These are phyloP conservation scores for Mycena vitilis DNA, from an alignment of 768 basidiomycete species.

Conservation along the genomic window DNA sequence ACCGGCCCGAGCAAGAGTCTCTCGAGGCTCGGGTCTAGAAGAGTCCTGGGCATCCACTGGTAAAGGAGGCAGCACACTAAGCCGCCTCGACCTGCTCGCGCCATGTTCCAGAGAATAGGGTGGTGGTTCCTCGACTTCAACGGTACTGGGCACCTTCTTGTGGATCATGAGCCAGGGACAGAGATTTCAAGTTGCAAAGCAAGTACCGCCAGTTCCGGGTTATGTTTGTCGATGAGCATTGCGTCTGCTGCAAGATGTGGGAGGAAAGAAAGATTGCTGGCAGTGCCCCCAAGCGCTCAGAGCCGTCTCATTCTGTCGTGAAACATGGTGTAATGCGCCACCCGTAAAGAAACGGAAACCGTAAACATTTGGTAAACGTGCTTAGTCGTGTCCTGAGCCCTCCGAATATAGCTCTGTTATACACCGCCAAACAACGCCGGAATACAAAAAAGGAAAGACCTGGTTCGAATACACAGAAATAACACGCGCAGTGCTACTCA, in stretches of 20 bases:
- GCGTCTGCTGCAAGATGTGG: too few species aligned
- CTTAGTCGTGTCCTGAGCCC: too few species aligned
- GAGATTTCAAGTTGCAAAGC: not conserved
- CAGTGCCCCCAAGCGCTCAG: too few species aligned
- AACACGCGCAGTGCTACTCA: not conserved
- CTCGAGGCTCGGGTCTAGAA: not conserved
- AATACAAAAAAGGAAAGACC: too few species aligned
- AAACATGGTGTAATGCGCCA: too few species aligned
- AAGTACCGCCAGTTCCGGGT: not conserved
- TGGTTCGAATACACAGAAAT: slow-evolving; percentile 8
- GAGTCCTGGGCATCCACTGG: slow-evolving; percentile 14
- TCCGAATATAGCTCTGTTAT: too few species aligned
- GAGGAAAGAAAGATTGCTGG: too few species aligned
- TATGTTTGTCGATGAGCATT: too few species aligned
- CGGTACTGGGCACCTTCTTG: not conserved
- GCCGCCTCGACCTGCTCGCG: slow-evolving; percentile 9
- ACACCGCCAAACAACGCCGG: too few species aligned
- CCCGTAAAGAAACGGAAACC: too few species aligned
- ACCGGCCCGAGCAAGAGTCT: not conserved
- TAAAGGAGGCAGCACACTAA: slow-evolving; percentile 26
- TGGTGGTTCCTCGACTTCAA: slow-evolving; percentile 11
- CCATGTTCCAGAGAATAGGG: slow-evolving; percentile 17
- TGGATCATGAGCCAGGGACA: not conserved
- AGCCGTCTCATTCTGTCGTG: too few species aligned
- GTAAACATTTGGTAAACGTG: too few species aligned